Conservation (phyloP, 179 eudicot genomes). For the Vitellaria paradoxa region DNA sequence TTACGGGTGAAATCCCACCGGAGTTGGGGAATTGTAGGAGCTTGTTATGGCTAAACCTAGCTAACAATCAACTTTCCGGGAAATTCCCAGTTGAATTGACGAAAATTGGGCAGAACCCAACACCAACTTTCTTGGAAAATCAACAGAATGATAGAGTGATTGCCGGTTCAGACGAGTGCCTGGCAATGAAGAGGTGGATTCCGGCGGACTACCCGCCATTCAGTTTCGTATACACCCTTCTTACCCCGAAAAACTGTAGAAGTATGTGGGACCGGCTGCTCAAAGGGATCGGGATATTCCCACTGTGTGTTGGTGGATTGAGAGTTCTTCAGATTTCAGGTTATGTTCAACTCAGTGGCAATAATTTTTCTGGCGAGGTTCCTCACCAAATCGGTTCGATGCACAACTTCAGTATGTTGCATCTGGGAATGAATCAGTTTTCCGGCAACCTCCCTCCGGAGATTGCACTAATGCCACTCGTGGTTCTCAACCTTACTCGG, state of each 20-base stretch:
- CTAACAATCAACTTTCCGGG: constrained; percentile 62
- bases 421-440: constrained; percentile 57
- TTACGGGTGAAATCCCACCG: constrained; percentile 68
- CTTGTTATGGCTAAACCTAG: constrained; percentile 80
- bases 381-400: constrained; percentile 62
- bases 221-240: constrained; percentile 68
- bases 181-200: constrained; percentile 80
- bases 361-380: constrained; percentile 56
- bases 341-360: constrained; percentile 77
- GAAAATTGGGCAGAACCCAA: constrained; percentile 55
- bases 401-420: constrained; percentile 80
- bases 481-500: constrained; percentile 60
- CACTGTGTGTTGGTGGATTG: constrained; percentile 54
- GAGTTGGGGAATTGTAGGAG: constrained; percentile 83
- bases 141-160: constrained; percentile 27
- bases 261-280: constrained; percentile 63
- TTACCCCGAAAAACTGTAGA: constrained; percentile 73
- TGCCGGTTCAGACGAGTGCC: constrained; percentile 75
- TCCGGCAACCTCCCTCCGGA: constrained; percentile 60
- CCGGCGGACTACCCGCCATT: constrained; percentile 91
- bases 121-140: constrained; percentile 54
- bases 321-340: constrained; percentile 57
- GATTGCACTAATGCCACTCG: constrained; percentile 50
- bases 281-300: constrained; percentile 73
- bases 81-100: constrained; percentile 58